phyloP scores from a whole-genome alignment of 108 stramenopile species.

The Nitzschia sp. region DNA sequence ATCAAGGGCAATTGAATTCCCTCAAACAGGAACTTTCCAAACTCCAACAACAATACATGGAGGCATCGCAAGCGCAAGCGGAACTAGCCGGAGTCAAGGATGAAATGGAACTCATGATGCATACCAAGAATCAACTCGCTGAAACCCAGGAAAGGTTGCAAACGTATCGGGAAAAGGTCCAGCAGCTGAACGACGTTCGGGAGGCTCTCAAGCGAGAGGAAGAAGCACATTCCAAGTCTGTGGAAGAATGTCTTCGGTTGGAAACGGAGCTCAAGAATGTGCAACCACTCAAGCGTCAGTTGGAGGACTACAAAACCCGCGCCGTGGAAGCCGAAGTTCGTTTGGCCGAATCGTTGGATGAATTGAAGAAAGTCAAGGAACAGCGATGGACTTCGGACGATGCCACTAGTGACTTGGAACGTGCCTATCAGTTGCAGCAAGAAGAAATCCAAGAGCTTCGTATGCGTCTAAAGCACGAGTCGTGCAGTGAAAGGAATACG shows the following conservation, averaged over 20 bases:
- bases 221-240: slow-evolving; percentile 73
- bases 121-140: slow-evolving; percentile 54
- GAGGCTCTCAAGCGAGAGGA: slow-evolving; percentile 76
- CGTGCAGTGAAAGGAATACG: slow-evolving; percentile 1
- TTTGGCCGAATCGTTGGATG: slow-evolving; percentile 61
- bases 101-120: slow-evolving; percentile 73
- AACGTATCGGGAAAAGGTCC: slow-evolving; percentile 65
- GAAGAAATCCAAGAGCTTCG: slow-evolving; percentile 64
- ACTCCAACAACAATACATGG: slow-evolving; percentile 31
- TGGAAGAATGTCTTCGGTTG: slow-evolving; percentile 70
- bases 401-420: slow-evolving; percentile 3
- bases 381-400: slow-evolving; percentile 40
- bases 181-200: slow-evolving; percentile 65
- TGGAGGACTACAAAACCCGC: slow-evolving; percentile 77
- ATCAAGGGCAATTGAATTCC: slow-evolving; percentile 36
- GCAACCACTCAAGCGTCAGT: slow-evolving; percentile 68
- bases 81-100: slow-evolving; percentile 63
- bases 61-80: slow-evolving; percentile 38
- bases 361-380: slow-evolving; percentile 45
- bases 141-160: slow-evolving; percentile 66
- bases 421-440: slow-evolving; percentile 39
- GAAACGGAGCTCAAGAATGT: slow-evolving; percentile 67
- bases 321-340: slow-evolving; percentile 77
- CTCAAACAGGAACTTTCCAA: slow-evolving; percentile 43
- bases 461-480: slow-evolving; percentile 49